Conservation (phyloP, 805 yeast genomes). For the Ogataea philodendri region DNA sequence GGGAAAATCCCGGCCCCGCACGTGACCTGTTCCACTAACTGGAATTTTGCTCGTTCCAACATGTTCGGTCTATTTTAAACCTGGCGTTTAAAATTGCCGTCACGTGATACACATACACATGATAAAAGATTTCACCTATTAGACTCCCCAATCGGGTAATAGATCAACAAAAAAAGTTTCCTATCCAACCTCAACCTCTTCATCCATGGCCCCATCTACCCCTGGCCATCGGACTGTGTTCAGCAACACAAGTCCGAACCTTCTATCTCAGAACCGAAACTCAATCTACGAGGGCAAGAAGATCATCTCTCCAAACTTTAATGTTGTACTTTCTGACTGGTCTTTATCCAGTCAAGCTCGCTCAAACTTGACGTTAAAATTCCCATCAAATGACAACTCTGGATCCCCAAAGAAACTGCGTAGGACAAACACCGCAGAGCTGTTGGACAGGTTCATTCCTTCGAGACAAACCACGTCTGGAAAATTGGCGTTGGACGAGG, state of each 20-base stretch:
- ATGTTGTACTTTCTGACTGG: slow-evolving; percentile 37
- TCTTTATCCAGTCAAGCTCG: slow-evolving; percentile 19
- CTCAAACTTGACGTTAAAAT: slow-evolving; percentile 7
- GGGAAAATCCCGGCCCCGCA: too few relatives aligned
- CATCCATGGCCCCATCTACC: slow-evolving; percentile 15
- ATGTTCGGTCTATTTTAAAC: too few relatives aligned
- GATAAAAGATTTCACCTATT: slow-evolving; percentile 1
- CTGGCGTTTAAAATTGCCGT: too few relatives aligned
- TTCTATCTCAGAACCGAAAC: slow-evolving; percentile 26
- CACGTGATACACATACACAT: slow-evolving; percentile 6
- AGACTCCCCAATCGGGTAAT: slow-evolving; percentile 12
- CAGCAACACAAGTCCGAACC: slow-evolving; percentile 33
- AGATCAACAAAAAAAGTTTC: slow-evolving; percentile 9
- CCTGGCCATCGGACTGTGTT: slow-evolving; percentile 33
- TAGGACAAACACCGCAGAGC: slow-evolving; percentile 36
- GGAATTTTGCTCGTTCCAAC: too few relatives aligned
- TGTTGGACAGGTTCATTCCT: slow-evolving; percentile 60
- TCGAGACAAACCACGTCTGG: slow-evolving; percentile 50
- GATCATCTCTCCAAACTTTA: slow-evolving; percentile 35
- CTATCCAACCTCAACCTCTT: slow-evolving; percentile 6
- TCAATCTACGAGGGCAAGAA: slow-evolving; percentile 32
- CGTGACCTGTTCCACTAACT: too few relatives aligned
- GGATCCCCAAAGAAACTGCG: slow-evolving; percentile 31
- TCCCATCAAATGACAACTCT: slow-evolving; percentile 13
- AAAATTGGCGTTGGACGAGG: slow-evolving; percentile 34